Percentiles rank a stretch among this genome's conserved stretches.
Conservation (phyloP, 169 alveolate genomes). For the Cryptosporidium canis region DNA sequence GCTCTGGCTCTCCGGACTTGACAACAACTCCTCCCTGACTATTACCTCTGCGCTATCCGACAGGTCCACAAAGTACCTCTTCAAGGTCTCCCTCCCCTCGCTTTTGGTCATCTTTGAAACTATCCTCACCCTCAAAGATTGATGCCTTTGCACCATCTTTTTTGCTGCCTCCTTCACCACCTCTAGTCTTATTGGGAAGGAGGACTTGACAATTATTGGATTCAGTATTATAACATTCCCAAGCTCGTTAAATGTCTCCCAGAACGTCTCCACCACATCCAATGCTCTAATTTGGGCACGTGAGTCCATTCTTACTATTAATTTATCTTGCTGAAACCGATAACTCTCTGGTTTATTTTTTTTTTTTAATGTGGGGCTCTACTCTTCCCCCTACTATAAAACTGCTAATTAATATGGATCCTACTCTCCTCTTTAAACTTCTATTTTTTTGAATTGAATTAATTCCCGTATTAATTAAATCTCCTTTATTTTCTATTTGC, state of each 20-base stretch:
- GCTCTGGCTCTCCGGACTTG: background rate
- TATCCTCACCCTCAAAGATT: slow-evolving; percentile 73
- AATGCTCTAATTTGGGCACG: slow-evolving; percentile 41
- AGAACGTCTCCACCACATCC: slow-evolving; percentile 70
- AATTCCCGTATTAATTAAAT: no score
- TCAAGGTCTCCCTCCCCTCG: slow-evolving; percentile 17
- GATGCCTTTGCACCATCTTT: slow-evolving; percentile 74
- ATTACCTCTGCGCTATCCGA: slow-evolving; percentile 30
- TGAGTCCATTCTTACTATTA: background rate
- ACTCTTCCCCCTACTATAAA: background rate
- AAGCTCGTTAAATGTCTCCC: slow-evolving; percentile 61
- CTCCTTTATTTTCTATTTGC: background rate
- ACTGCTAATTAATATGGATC: background rate
- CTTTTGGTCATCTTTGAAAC: slow-evolving; percentile 13
- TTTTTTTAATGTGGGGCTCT: no score
- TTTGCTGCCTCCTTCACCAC: slow-evolving; percentile 74
- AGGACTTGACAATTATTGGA: slow-evolving; percentile 74
- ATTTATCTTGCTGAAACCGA: background rate
- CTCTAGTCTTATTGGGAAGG: slow-evolving; percentile 74
- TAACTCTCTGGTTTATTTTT: background rate
- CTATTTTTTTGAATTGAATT: background rate
- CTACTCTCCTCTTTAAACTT: background rate
- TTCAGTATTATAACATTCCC: slow-evolving; percentile 76
- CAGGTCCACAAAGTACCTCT: slow-evolving; percentile 58
- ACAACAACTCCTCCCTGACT: slow-evolving; percentile 15